Conservation (phyloP, 2,329 filamentous ascomycete genomes). For the Emergomyces pasteurianus region DNA sequence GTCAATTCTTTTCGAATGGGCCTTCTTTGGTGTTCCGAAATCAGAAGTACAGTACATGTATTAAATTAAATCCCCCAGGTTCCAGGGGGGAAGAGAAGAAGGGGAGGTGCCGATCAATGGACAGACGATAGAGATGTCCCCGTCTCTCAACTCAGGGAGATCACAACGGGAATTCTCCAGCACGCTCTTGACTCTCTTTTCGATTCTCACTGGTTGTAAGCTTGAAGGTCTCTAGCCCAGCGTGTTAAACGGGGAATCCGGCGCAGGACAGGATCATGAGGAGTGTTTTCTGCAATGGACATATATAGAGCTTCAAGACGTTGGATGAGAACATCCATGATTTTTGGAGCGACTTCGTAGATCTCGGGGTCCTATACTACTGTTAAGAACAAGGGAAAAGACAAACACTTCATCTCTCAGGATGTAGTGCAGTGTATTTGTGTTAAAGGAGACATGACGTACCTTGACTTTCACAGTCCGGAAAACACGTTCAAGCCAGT, state of each 20-base stretch:
- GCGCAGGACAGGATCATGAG: constrained; percentile 41
- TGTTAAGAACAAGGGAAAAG: background rate
- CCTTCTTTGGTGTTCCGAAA: background rate
- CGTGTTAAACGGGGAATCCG: constrained; percentile 37
- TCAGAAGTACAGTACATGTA: background rate
- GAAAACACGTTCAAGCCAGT: constrained; percentile 48
- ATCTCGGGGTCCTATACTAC: constrained; percentile 40
- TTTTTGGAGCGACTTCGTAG: constrained; percentile 44
- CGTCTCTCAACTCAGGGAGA: background rate
- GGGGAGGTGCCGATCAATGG: background rate
- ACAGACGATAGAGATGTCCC: background rate
- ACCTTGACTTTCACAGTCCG: constrained; percentile 42
- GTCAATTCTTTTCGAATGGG: background rate
- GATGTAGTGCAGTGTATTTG: background rate
- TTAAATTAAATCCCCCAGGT: background rate
- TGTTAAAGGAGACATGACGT: constrained; percentile 18
- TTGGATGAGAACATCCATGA: constrained; percentile 48
- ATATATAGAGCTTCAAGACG: constrained; percentile 48
- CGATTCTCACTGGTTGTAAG: constrained; percentile 1
- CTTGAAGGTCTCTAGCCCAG: constrained; percentile 27
- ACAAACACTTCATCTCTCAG: background rate
- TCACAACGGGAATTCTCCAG: background rate
- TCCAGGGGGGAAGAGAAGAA: background rate
- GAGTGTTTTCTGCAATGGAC: constrained; percentile 40
- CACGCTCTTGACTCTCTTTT: background rate